These are phyloP conservation scores for Penicillium coffeae DNA, from an alignment of 495 filamentous ascomycete genomes.

Conservation along the genomic window DNA sequence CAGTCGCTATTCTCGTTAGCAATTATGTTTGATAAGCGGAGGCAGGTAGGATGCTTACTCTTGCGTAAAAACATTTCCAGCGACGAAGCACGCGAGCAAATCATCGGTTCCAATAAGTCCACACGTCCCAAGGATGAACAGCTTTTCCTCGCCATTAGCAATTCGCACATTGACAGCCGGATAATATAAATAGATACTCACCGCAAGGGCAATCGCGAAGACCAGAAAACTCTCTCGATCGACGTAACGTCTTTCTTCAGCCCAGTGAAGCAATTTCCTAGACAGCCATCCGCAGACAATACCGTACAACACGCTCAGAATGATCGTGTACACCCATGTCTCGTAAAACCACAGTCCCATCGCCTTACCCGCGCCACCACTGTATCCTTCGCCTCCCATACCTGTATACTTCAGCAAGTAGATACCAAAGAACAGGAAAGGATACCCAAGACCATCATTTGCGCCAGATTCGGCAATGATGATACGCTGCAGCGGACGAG, in stretches of 20 bases:
- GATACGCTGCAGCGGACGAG: constrained; percentile 74
- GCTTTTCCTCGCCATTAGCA: constrained; percentile 23
- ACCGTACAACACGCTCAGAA: constrained; percentile 77
- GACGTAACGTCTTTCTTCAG: constrained; percentile 76
- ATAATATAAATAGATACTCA: constrained; percentile 34
- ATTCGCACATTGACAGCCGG: constrained; percentile 5
- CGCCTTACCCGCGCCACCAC: constrained; percentile 60
- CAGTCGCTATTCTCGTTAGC: constrained; percentile 58
- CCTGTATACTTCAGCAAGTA: constrained; percentile 76
- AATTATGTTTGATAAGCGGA: neutral
- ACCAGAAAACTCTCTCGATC: constrained; percentile 90
- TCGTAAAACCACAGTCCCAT: constrained; percentile 83
- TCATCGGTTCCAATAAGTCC: constrained; percentile 91
- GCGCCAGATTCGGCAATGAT: constrained; percentile 89
- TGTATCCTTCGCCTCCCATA: constrained; percentile 50
- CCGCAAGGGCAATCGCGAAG: constrained; percentile 78
- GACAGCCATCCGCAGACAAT: constrained; percentile 73
- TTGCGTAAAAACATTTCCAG: constrained; percentile 87
- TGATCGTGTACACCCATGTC: constrained; percentile 79
- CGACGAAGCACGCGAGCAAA: constrained; percentile 88
- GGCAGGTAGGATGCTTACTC: constrained; percentile 52
- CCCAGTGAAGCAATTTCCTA: constrained; percentile 78
- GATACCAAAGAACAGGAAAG: constrained; percentile 80
- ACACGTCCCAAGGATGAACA: constrained; percentile 83
- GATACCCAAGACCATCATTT: constrained; percentile 92